These are phyloP conservation scores for Colletotrichum tamarilloi DNA, from an alignment of 2,329 filamentous ascomycete species.

Conservation along the genomic window DNA sequence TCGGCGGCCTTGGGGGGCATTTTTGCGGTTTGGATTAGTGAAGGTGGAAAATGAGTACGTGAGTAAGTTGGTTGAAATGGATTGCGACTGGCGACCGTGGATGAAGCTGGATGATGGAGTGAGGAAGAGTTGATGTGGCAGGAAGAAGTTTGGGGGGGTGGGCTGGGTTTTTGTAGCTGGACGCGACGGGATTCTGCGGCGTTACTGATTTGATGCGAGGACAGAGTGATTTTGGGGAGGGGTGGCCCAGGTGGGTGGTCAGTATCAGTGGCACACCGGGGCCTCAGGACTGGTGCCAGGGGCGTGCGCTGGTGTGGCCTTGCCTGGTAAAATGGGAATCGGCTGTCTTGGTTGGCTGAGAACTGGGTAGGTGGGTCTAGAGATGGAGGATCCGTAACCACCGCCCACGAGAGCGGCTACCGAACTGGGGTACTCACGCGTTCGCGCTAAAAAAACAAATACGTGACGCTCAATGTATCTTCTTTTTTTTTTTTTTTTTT, in stretches of 20 bases:
- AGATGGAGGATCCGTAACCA: neutral
- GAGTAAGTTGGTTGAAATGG: slow-evolving; percentile 22
- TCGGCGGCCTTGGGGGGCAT: slow-evolving; percentile 98
- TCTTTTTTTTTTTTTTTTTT: neutral
- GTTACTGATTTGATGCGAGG: slow-evolving; percentile 65
- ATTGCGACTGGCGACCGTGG: slow-evolving; percentile 39
- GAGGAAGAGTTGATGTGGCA: slow-evolving; percentile 59
- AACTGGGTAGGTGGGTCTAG: neutral
- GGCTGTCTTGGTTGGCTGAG: neutral
- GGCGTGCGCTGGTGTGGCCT: neutral
- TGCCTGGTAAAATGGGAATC: neutral
- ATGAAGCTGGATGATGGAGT: slow-evolving; percentile 47
- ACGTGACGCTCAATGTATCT: slow-evolving; percentile 3
- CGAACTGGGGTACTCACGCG: slow-evolving; percentile 21
- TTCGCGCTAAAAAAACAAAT: slow-evolving; percentile 41
- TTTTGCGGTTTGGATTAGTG: slow-evolving; percentile 56
- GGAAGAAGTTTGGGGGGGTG: slow-evolving; percentile 61
- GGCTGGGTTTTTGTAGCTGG: slow-evolving; percentile 70
- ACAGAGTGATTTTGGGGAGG: slow-evolving; percentile 43
- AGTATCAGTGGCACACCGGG: neutral
- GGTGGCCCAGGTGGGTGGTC: slow-evolving; percentile 5
- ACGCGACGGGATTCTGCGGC: slow-evolving; percentile 60
- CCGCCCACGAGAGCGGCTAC: slow-evolving; percentile 5
- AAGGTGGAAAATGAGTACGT: slow-evolving; percentile 16
- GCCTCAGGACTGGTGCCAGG: neutral